Base-by-base conservation (phyloP, 1,284 basidiomycete genomes). In the Lignosus rhinocerotis region DNA sequence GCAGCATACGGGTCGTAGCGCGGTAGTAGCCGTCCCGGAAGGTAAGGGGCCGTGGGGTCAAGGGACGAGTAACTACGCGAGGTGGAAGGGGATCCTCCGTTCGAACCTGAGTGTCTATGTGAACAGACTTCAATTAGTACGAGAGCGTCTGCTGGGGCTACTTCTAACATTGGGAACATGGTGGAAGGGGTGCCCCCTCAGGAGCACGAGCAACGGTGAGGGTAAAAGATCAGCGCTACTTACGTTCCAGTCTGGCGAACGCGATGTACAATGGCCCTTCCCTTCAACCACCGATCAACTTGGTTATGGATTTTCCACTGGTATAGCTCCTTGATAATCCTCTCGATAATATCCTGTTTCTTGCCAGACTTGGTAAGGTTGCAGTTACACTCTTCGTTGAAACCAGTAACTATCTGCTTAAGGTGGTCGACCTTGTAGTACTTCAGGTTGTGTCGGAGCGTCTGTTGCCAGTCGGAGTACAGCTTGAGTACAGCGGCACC, bases 291-390 rank as follows among this genome's bases (percentile, higher is more conserved):
- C 68, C 79, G 82, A 61, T 87, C 87, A 38, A 80, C 74, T 58
- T 78, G 75, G 66, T 80, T 82, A 1, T 71, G 70, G 55, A 73
- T 71, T 67, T 80, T 82, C 86, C 87, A 91, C 48, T 65, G 60
- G 59, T 88, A 84, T 64, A 93, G 73, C 60, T 79, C 75, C 11
- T 65, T 66, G 43, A 78, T 73, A 60, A 91, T 86, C 59, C 86
- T 81, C 69, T 92, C 85, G 68, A 93, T 92, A 47, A 93, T 81
- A 31, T 93, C 90, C 64, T 89, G 85, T 70, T 94, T 94, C 76
- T 88, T 91, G 36, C 92, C 92, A n/a, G 87, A 80, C 72, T 90
- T 89, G 53, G 82, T 79, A 30, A 93, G 76, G 64, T 82, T 80
- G 6, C 83, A 83, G 51, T 77, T 75, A 68, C 90, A 90, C 69